Percentiles rank a stretch among this genome's conserved stretches.
These are phyloP conservation scores for Allantophomopsis lycopodina DNA, from an alignment of 2,329 filamentous ascomycete species.

Conservation along the genomic window DNA sequence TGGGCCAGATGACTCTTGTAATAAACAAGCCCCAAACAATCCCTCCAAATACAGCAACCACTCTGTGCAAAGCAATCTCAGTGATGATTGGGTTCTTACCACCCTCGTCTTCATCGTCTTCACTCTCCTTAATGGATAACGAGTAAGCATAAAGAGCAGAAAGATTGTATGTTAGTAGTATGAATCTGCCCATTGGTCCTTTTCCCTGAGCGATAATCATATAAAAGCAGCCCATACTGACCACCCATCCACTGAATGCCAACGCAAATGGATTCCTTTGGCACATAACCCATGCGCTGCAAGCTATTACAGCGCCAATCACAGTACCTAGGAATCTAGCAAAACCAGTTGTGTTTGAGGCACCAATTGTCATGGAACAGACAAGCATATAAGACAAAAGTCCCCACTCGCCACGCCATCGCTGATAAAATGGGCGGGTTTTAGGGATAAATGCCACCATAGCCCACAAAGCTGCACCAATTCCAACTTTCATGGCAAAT, in stretches of 20 bases:
- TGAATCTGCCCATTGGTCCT: conserved; percentile 84
- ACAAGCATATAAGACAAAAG: conserved; percentile 96
- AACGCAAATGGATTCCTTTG: conserved; percentile 61
- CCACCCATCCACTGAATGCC: conserved; percentile 68
- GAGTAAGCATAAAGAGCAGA: conserved; percentile 91
- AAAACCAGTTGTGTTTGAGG: conserved; percentile 83
- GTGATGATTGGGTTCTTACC: conserved; percentile 72
- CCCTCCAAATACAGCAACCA: conserved; percentile 73
- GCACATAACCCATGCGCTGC: conserved; percentile 65
- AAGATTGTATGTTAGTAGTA: conserved; percentile 91
- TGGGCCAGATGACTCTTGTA: conserved; percentile 84
- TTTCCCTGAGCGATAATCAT: conserved; percentile 76
- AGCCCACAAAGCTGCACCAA: conserved; percentile 80
- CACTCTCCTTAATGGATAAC: conserved; percentile 63
- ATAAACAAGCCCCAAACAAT: conserved; percentile 88
- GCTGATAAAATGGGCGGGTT: conserved; percentile 68
- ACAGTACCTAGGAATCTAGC: conserved; percentile 79
- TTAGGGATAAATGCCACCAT: conserved; percentile 72
- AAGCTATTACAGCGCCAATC: conserved; percentile 63
- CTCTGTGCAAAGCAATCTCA: conserved; percentile 78
- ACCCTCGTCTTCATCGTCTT: conserved; percentile 80
- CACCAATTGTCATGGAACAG: conserved; percentile 93
- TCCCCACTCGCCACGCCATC: conserved; percentile 95
- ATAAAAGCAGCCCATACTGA: conserved; percentile 76
- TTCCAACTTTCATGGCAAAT: conserved; percentile 86